phyloP scores from a whole-genome alignment of 2,329 filamentous ascomycete species.

The Aureobasidium mangrovei region DNA sequence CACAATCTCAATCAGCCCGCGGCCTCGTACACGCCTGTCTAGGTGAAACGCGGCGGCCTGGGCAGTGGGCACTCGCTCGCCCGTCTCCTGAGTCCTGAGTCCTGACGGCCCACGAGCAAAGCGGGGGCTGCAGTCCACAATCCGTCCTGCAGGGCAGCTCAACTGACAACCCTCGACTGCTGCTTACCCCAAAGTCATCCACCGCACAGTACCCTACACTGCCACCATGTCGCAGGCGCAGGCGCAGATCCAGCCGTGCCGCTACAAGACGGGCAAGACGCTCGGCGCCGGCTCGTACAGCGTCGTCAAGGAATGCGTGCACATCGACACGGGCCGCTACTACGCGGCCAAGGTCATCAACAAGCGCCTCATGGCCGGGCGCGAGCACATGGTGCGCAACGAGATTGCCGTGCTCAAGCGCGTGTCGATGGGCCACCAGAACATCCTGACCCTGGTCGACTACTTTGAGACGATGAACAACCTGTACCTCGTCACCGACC shows the following conservation, averaged over 20 bases:
- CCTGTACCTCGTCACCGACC: conserved; percentile 93
- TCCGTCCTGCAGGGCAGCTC: too few relatives aligned
- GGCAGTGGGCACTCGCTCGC: neutral
- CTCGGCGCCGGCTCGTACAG: conserved; percentile 94
- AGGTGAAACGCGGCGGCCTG: conserved; percentile 3
- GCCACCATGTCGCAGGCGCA: conserved; percentile 21
- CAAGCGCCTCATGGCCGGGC: conserved; percentile 92
- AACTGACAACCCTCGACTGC: neutral
- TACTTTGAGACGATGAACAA: conserved; percentile 99
- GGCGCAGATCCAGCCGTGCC: conserved; percentile 76
- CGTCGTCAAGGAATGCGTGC: conserved; percentile 96
- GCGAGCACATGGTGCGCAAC: conserved; percentile 98
- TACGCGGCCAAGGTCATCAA: conserved; percentile 99
- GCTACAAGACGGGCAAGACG: conserved; percentile 98
- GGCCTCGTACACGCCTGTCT: neutral
- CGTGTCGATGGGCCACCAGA: conserved; percentile 98
- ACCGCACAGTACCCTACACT: neutral
- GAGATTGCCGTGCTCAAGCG: conserved; percentile 96
- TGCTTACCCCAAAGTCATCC: neutral
- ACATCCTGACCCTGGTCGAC: conserved; percentile 94
- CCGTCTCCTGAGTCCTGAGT: neutral
- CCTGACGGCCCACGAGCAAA: too few relatives aligned
- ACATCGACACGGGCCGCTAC: conserved; percentile 94
- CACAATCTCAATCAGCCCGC: neutral
- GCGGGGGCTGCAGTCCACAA: too few relatives aligned